Evolutionary conservation across 2,329 filamentous ascomycete species (phyloP).

Genomic region (Fusarium tuaranense): DNA sequence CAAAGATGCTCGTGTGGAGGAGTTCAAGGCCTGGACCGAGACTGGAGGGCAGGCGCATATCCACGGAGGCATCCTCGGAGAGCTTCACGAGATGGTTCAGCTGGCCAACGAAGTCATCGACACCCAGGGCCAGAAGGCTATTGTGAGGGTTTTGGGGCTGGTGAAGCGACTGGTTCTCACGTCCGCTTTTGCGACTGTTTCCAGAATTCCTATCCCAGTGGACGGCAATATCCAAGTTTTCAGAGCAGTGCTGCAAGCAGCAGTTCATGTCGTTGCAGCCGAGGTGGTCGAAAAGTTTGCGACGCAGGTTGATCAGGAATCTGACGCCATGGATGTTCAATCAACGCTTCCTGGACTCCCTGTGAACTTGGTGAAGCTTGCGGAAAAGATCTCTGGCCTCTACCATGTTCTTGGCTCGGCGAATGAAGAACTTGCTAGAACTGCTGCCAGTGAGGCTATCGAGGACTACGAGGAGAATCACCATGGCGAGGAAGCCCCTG

Average conservation of each 20-base stretch:
- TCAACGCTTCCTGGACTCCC: neutral
- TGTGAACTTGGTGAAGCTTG: neutral
- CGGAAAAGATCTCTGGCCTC: fast-evolving
- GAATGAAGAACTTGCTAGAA: fast-evolving
- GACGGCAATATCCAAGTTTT: neutral
- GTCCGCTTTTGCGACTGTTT: neutral
- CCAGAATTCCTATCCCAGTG: neutral
- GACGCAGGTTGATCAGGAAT: neutral
- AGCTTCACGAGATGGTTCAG: fast-evolving
- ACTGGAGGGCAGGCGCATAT: too few species aligned
- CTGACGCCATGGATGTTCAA: neutral
- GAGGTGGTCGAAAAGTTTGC: neutral
- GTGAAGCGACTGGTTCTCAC: neutral
- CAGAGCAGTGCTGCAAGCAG: neutral
- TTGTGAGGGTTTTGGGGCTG: neutral
- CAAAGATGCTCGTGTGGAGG: fast-evolving
- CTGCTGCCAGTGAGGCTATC: neutral
- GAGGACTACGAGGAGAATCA: neutral
- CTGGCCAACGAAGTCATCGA: neutral
- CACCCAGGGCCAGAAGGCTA: neutral
- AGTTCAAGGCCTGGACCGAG: neutral
- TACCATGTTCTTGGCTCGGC: neutral
- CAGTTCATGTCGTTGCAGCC: neutral
- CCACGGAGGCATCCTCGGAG: too few species aligned
- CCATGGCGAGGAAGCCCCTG: neutral